These are phyloP conservation scores for Syzygium oleosum DNA, from an alignment of 345 rosid species.

Conservation along the genomic window DNA sequence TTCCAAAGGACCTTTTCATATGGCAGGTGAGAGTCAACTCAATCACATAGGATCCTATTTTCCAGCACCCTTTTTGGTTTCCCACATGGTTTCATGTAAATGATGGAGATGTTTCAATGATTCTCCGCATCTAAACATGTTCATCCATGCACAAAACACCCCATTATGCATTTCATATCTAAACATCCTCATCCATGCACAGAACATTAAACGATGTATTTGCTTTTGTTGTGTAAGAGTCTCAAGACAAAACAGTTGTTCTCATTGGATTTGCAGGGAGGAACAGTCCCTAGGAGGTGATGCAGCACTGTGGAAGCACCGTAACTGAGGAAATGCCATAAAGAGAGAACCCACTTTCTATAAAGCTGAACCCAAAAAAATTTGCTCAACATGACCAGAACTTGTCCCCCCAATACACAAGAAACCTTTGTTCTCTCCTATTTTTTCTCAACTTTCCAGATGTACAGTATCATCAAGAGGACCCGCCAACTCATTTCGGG, in stretches of 20 bases:
- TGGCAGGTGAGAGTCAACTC: neutral
- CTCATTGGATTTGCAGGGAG: neutral
- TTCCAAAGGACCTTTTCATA: neutral
- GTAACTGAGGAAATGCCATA: neutral
- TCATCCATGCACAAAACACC: neutral
- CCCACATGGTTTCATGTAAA: neutral
- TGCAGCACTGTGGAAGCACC: neutral
- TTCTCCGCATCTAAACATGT: neutral
- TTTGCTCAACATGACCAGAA: neutral
- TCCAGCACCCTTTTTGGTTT: neutral
- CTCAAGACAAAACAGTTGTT: neutral
- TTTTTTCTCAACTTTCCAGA: constrained; percentile 1
- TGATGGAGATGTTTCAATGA: neutral
- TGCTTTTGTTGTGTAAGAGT: neutral
- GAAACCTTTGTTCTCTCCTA: neutral
- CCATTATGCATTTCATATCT: neutral
- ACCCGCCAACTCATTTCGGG: neutral
- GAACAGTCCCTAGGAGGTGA: neutral
- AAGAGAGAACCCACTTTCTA: neutral
- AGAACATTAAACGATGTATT: neutral
- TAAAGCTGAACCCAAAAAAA: neutral
- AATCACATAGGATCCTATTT: neutral
- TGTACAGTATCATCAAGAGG: neutral
- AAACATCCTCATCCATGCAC: neutral
- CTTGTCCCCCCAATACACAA: neutral